Conservation (phyloP, 179 eudicot species). For the Silene noctiflora region DNA sequence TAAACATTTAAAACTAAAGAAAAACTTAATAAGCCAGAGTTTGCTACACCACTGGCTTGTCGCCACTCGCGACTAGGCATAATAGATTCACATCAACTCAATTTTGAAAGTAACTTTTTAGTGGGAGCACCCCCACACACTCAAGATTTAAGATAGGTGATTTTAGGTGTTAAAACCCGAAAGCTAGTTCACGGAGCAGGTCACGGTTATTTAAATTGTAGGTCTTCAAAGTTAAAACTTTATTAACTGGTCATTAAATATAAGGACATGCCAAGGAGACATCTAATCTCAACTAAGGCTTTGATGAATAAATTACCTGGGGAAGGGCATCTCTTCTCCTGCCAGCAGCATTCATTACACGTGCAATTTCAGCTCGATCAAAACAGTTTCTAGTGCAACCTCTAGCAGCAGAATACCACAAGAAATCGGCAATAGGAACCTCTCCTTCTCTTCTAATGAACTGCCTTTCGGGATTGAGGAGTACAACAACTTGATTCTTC, state of each 20-base stretch:
- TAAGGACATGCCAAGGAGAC: background rate
- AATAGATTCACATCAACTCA: background rate
- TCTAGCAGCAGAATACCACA: conserved; percentile 97
- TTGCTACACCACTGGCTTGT: background rate
- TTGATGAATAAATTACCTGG: conserved; percentile 50
- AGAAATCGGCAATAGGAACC: conserved; percentile 92
- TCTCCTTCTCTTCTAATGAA: conserved; percentile 84
- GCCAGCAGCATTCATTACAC: conserved; percentile 99
- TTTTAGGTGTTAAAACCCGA: background rate
- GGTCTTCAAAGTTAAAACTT: background rate
- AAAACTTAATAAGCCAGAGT: background rate
- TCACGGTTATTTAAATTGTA: background rate
- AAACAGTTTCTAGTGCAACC: conserved; percentile 92
- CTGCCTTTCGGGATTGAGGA: conserved; percentile 91
- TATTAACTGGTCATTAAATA: background rate
- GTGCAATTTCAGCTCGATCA: conserved; percentile 98
- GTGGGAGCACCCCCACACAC: background rate
- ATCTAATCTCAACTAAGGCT: conserved; percentile 6
- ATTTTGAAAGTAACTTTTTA: background rate
- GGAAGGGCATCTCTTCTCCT: conserved; percentile 90
- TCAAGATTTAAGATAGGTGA: background rate
- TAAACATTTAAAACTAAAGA: background rate
- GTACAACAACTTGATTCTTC: conserved; percentile 85
- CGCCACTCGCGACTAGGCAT: background rate
- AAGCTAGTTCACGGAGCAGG: background rate